Evolutionary conservation across 129 eudicot species (phyloP).

Genomic region (Heracleum sosnowskyi): DNA sequence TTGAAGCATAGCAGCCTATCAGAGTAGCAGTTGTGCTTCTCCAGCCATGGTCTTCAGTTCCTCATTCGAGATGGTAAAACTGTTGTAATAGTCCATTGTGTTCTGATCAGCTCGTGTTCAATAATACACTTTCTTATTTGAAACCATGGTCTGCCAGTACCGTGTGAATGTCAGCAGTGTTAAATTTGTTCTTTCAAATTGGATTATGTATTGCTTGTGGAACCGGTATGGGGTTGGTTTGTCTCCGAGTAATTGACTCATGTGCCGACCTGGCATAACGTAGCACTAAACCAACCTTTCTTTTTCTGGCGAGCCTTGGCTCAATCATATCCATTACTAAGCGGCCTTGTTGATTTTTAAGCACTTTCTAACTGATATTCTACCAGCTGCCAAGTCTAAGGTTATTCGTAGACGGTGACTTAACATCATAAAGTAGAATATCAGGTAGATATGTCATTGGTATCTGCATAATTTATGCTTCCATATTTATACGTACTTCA

Average conservation of each 20-base stretch:
- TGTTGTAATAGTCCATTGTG: neutral
- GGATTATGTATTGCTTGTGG: conserved; percentile 8
- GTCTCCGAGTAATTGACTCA: conserved; percentile 25
- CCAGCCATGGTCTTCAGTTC: neutral
- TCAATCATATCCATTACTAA: neutral
- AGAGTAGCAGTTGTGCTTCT: neutral
- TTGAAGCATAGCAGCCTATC: too few species aligned
- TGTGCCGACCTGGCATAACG: conserved; percentile 23
- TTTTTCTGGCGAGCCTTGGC: neutral
- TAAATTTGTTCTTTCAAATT: neutral
- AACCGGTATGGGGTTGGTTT: conserved; percentile 29
- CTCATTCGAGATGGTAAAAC: neutral
- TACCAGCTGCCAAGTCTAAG: neutral
- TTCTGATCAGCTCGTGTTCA: neutral
- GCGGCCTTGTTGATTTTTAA: neutral
- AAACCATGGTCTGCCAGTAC: neutral
- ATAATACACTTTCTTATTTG: neutral
- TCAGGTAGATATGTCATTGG: neutral
- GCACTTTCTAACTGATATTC: neutral
- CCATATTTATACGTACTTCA: neutral
- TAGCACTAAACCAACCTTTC: neutral
- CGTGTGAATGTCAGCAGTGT: neutral
- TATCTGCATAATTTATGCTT: neutral
- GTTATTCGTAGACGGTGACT: neutral
- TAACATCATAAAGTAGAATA: neutral